phyloP scores from a whole-genome alignment of 106 monocot species.

The Acanthochlamys bracteata region DNA sequence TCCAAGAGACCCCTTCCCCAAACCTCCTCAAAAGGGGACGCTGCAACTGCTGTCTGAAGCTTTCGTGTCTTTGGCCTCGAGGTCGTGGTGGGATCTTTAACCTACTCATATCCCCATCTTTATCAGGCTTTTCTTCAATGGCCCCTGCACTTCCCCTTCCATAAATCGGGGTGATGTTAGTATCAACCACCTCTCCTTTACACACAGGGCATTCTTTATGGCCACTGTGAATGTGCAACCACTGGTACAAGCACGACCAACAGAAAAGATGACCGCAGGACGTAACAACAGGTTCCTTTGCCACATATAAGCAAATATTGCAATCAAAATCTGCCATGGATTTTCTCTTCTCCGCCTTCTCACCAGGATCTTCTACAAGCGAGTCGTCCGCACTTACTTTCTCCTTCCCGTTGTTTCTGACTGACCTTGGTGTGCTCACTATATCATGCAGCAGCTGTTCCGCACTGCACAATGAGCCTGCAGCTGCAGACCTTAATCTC shows the following conservation, averaged over 20 bases:
- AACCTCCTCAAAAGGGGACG: slow-evolving; percentile 8
- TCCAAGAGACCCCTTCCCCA: slow-evolving; percentile 12
- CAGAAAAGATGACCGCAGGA: slow-evolving; percentile 91
- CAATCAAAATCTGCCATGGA: slow-evolving; percentile 61
- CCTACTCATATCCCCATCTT: not conserved
- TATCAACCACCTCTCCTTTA: slow-evolving; percentile 72
- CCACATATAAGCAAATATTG: slow-evolving; percentile 77
- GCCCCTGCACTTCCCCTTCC: slow-evolving; percentile 27
- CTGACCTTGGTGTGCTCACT: slow-evolving; percentile 12
- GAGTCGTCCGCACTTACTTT: slow-evolving; percentile 21
- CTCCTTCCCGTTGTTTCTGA: slow-evolving; percentile 40
- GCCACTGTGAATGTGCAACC: slow-evolving; percentile 61
- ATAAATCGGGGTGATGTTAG: slow-evolving; percentile 71
- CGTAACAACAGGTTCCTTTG: slow-evolving; percentile 74
- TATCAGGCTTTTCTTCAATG: not conserved
- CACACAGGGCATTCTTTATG: slow-evolving; percentile 86
- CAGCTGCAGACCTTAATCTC: slow-evolving; percentile 10
- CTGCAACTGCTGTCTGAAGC: slow-evolving; percentile 16
- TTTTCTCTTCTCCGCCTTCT: slow-evolving; percentile 27
- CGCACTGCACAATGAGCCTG: not conserved
- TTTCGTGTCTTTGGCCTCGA: slow-evolving; percentile 15
- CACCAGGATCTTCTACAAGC: slow-evolving; percentile 28
- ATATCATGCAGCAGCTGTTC: slow-evolving; percentile 15
- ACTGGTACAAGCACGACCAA: slow-evolving; percentile 89
- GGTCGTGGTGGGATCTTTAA: slow-evolving; percentile 22